Evolutionary conservation across 148 eudicot species (phyloP).

Genomic region (Amaranthus hypochondriacus): DNA sequence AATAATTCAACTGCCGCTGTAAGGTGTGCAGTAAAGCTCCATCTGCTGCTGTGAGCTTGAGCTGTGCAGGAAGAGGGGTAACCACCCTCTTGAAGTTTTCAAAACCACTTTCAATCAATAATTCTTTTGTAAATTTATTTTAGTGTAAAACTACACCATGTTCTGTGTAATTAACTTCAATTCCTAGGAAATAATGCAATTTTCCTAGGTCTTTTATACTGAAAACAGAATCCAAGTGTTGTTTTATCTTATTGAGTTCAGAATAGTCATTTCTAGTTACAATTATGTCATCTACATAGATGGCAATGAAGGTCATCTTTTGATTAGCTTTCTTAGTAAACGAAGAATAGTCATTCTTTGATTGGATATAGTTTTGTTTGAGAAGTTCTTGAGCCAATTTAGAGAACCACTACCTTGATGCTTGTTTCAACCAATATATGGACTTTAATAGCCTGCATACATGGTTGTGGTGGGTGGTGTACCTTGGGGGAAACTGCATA

Average conservation of each 20-base stretch:
- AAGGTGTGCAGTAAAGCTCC: not conserved
- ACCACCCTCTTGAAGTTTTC: not conserved
- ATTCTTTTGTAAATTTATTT: not conserved
- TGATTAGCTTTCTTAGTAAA: not conserved
- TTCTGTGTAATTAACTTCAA: not conserved
- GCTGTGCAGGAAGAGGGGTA: not conserved
- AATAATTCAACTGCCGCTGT: not conserved
- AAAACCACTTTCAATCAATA: not conserved
- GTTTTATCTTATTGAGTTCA: not conserved
- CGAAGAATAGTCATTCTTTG: not conserved
- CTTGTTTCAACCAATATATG: conserved; percentile 6
- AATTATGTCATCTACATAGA: not conserved
- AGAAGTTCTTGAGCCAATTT: not conserved
- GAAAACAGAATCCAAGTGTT: not conserved
- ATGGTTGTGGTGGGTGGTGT: no score
- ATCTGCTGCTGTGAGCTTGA: not conserved
- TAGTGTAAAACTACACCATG: not conserved
- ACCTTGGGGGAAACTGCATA: not conserved
- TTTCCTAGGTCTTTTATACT: not conserved
- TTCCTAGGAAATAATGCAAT: not conserved
- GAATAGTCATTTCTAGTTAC: not conserved
- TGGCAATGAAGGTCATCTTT: not conserved
- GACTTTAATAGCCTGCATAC: not conserved
- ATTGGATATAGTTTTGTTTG: not conserved
- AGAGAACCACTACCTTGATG: not conserved